Conservation (phyloP, 2,329 filamentous ascomycete genomes). For the Penicillium hesseltinei region DNA sequence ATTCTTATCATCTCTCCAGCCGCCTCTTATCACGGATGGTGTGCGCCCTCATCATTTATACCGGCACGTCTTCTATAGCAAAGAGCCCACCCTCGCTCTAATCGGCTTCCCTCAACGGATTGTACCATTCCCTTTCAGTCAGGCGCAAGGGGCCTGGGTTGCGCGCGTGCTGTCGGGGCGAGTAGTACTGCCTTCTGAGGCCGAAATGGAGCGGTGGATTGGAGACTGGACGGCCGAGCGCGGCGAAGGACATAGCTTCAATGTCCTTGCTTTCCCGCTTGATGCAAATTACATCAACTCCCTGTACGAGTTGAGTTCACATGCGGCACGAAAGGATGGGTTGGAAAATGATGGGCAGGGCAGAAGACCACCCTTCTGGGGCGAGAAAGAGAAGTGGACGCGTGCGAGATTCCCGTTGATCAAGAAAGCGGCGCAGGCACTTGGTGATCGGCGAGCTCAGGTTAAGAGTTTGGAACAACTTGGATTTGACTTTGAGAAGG, state of each 20-base stretch:
- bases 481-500: constrained; percentile 41
- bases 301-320: constrained; percentile 2
- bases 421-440: constrained; percentile 40
- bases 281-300: constrained; percentile 17
- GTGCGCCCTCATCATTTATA: constrained; percentile 10
- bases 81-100: constrained; percentile 10
- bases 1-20: constrained; percentile 8
- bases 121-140: constrained; percentile 11
- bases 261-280: constrained; percentile 10
- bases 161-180: constrained; percentile 11
- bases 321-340: constrained; percentile 6
- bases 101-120: constrained; percentile 13
- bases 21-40: constrained; percentile 8
- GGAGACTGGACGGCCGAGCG: background rate
- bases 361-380: constrained; percentile 44
- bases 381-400: constrained; percentile 33
- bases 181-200: background rate
- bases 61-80: constrained; percentile 7
- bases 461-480: constrained; percentile 39
- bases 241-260: constrained; percentile 10
- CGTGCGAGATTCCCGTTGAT: constrained; percentile 43
- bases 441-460: constrained; percentile 37
- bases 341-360: constrained; percentile 41
- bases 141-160: constrained; percentile 14
- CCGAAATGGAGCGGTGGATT: constrained; percentile 11